A percentile compares a stretch with the other conserved stretches of the same genome.
These are phyloP conservation scores for Yamadazyma tumulicola DNA, from an alignment of 805 yeast genomes.

Conservation along the genomic window DNA sequence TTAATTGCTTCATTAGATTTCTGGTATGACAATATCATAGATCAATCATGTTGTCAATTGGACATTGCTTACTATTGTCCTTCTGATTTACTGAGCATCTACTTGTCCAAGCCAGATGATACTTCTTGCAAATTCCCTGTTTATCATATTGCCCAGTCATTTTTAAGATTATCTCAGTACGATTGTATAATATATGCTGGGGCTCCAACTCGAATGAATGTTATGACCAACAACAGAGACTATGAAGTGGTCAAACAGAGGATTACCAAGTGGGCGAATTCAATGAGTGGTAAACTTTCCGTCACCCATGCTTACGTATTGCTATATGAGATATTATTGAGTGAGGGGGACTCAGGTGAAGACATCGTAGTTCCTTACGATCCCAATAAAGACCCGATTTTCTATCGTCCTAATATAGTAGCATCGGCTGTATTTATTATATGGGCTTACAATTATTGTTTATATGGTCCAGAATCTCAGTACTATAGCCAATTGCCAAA, in stretches of 20 bases:
- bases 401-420: constrained; percentile 34
- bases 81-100: constrained; percentile 6
- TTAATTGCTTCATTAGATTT: constrained; percentile 17
- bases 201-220: constrained; percentile 39
- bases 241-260: constrained; percentile 46
- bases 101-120: constrained; percentile 13
- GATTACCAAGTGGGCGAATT: constrained; percentile 49
- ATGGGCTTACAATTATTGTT: constrained; percentile 49
- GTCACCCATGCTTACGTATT: constrained; percentile 58
- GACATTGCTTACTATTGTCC: constrained; percentile 12
- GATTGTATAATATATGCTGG: constrained; percentile 25
- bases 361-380: constrained; percentile 30
- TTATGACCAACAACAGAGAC: constrained; percentile 28
- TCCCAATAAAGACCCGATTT: constrained; percentile 46
- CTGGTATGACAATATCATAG: constrained; percentile 15
- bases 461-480: constrained; percentile 43
- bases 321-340: constrained; percentile 22
- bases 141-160: constrained; percentile 21
- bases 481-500: constrained; percentile 3
- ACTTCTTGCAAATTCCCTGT: constrained; percentile 15
- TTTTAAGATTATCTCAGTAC: constrained; percentile 19
- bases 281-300: constrained; percentile 47
- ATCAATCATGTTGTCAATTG: constrained; percentile 17
- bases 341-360: constrained; percentile 30
- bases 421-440: constrained; percentile 39